Conservation (phyloP, 345 rosid genomes). For the Melaleuca alternifolia region DNA sequence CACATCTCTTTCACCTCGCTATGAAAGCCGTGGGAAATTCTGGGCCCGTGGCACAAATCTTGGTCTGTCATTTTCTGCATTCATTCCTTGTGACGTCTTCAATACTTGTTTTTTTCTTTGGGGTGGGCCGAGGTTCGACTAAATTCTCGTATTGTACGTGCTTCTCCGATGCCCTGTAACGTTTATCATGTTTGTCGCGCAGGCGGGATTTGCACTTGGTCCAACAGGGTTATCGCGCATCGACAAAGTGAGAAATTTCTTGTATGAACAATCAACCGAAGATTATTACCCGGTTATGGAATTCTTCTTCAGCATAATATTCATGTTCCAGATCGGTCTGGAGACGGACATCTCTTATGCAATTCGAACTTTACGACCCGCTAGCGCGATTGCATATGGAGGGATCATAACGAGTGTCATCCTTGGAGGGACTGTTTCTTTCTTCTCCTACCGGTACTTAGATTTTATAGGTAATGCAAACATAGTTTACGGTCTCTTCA, state of each 20-base stretch:
- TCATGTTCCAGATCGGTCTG: constrained; percentile 77
- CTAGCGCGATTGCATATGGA: constrained; percentile 34
- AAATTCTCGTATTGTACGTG: not conserved
- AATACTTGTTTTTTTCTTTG: not conserved
- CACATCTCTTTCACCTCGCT: constrained; percentile 69
- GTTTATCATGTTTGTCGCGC: not conserved
- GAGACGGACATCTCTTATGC: constrained; percentile 52
- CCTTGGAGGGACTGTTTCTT: constrained; percentile 23
- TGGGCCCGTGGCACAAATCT: constrained; percentile 81
- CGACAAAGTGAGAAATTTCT: constrained; percentile 16
- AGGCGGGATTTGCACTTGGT: constrained; percentile 78
- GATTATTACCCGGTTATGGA: constrained; percentile 39
- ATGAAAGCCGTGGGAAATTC: constrained; percentile 70
- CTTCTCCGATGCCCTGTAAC: not conserved
- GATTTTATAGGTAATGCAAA: constrained; percentile 2
- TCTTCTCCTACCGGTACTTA: constrained; percentile 18
- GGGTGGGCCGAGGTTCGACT: not conserved
- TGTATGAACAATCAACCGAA: constrained; percentile 43
- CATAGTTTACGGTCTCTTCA: not conserved
- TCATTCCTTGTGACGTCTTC: not conserved
- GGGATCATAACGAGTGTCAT: constrained; percentile 22
- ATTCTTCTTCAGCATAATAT: constrained; percentile 40
- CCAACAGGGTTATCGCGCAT: constrained; percentile 60
- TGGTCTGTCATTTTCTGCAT: constrained; percentile 23
- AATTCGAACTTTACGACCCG: constrained; percentile 33